Base-by-base conservation (phyloP, 192 early-diverging fungal genomes). In the Umbelopsis ramanniana region DNA sequence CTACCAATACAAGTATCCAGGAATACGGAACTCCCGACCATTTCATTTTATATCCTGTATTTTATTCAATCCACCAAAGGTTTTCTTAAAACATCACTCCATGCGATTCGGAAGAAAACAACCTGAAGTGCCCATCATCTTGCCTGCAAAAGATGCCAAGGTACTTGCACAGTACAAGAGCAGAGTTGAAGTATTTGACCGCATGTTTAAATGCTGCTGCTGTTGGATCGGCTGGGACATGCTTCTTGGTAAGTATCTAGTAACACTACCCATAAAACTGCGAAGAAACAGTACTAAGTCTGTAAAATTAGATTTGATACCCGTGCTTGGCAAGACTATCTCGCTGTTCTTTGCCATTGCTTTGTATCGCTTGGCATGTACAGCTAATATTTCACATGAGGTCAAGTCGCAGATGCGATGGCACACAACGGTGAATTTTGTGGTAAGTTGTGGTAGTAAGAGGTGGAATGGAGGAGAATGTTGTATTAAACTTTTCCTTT, bases 141-240 rank as follows among this genome's bases (percentile, higher is more conserved):
- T 63, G 17, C 17, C 57, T 15, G 57, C 33, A 14, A 63, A 37
- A 35, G 57, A 63, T 15, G 26, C 57, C 11, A 37, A 63, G 33
- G 35, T 63, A 6, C 57, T 63, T 29, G 57, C 29, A 63, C 15
- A 63, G 7, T 63, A 78, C 19, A 72, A 78, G 19, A 66, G 73
- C 15, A n/a, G 46, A 29, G 68, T 48, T 24, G 43, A 69, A 21
- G 23, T 69, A n/a, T 48, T 69, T 9, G 68, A 69, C 33, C 68
- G 26, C 4, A 48, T 46, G 68, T 48, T 78, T 50, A 74, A 78
- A 67, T 43, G 73, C 1, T 78, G 76, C 46, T 78, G 76, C 40
- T 78, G 76, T 57, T 78, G 76, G 76, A 53, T 78, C 0, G 76
- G 76, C 23, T 78, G 67, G 19, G 76, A 78, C 37, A 45, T 78